These are phyloP conservation scores for Cordyceps fumosorosea DNA, from an alignment of 2,329 filamentous ascomycete genomes.

Conservation along the genomic window DNA sequence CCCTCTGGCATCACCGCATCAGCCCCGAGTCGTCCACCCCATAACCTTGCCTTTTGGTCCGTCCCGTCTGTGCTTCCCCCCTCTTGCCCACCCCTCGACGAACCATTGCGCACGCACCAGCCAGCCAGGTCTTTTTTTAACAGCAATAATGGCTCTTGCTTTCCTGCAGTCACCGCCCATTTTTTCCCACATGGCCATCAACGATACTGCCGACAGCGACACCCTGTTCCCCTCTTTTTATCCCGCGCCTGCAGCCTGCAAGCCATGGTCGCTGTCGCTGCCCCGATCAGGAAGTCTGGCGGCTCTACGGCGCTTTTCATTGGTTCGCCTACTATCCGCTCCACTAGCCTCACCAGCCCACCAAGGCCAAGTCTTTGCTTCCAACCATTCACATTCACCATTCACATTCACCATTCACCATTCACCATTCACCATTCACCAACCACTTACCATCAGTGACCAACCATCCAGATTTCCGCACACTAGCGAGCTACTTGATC, in stretches of 20 bases:
- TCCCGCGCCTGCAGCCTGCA: not conserved
- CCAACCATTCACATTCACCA: too few species aligned
- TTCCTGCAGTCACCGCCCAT: not conserved
- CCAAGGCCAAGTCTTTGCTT: too few species aligned
- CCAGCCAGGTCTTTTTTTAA: not conserved
- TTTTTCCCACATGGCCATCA: not conserved
- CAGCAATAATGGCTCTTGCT: not conserved
- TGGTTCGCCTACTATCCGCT: not conserved
- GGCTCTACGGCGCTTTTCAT: not conserved
- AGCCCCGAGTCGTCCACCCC: too few species aligned
- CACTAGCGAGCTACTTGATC: too few species aligned
- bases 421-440: too few species aligned
- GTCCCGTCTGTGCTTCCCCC: not conserved
- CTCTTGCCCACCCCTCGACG: not conserved
- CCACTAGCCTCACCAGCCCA: too few species aligned
- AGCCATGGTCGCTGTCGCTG: not conserved
- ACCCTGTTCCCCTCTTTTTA: not conserved
- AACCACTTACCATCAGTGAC: too few species aligned
- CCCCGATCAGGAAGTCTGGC: conserved; percentile 8
- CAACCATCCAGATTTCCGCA: too few species aligned
- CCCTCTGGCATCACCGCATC: not conserved
- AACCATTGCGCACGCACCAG: not conserved
- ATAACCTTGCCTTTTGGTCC: too few species aligned
- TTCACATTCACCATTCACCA: too few species aligned
- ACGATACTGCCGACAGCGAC: not conserved